Base-by-base conservation (phyloP, 2,329 filamentous ascomycete species). In the Didymella exigua region DNA sequence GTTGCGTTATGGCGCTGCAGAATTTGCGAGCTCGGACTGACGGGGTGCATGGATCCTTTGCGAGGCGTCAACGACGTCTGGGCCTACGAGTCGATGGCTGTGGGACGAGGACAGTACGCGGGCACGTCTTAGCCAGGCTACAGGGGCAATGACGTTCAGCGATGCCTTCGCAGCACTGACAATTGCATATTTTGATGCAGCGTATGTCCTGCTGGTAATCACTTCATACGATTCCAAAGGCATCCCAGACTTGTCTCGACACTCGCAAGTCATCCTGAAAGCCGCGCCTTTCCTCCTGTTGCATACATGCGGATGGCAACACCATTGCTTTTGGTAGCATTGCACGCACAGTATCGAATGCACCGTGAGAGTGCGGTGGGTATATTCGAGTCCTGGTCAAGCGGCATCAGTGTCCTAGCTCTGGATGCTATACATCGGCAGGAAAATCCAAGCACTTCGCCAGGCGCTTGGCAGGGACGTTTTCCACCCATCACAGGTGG, bases 271-370 rank as follows among this genome's bases (percentile, higher is more conserved):
- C 16, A 66, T 73, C 34, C 19, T 72, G 13, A 51, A 66, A 11
- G 65, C 59, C 11, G 62, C 66, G 10, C 37, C 24, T n/a, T 66
- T 62, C 44, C 41, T 70, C n/a, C 68, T 0, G 67, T 62, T 43
- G 65, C 68, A 27, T 71, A 67, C 30, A 73, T 71, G 65, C 64
- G 71, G 10, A 70, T 72, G 62, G 65, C 66, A 5, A 62, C 63
- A 7, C 68, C 70, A 16, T 43, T 73, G 2, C 65, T 69, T 24
- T 50, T 71, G 3, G 69, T 74, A 14, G 64, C 66, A 2, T 42
- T 72, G 24, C 61, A 72, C 59, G 59, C 60, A 18, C 60, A 54
- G 8, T 26, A 26, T 26, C 14, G 18, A 11, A 52, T 37, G 43
- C 68, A 71, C 31, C 52, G 59, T 7, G 42, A 41, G 5, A 27